Evolutionary conservation across 2,329 filamentous ascomycete species (phyloP).

Genomic region (Pseudocercospora vitis): DNA sequence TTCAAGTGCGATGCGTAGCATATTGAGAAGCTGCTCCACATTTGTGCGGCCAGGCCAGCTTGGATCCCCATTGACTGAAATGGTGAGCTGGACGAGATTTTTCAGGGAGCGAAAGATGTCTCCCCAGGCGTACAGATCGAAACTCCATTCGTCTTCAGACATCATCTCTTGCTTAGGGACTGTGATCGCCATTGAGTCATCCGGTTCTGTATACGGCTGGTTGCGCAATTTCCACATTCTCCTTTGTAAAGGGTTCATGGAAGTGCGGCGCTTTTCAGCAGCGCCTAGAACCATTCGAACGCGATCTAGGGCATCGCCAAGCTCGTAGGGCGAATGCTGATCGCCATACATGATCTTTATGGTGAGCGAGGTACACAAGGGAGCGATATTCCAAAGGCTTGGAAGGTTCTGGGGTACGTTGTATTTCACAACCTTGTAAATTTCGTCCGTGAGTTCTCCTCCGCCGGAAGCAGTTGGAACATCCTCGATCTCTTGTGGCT

Average conservation of each 20-base stretch:
- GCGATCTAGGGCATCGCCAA: background rate
- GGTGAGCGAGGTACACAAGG: conserved; percentile 9
- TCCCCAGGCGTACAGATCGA: conserved; percentile 23
- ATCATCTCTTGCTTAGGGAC: background rate
- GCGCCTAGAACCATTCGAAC: background rate
- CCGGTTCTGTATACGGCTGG: background rate
- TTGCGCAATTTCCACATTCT: conserved; percentile 2
- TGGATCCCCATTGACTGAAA: conserved; percentile 33
- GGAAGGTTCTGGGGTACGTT: background rate
- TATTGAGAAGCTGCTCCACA: conserved; percentile 31
- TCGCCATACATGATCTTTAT: conserved; percentile 5
- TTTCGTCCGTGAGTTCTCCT: background rate
- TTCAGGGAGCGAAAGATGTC: conserved; percentile 26
- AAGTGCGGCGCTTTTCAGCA: background rate
- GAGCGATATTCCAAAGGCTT: conserved; percentile 7
- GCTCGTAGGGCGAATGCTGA: background rate
- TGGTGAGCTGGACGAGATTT: conserved; percentile 23
- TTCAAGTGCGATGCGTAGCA: conserved; percentile 34
- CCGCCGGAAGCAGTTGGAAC: background rate
- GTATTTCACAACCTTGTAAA: background rate
- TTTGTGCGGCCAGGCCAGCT: conserved; percentile 33
- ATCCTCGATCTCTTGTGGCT: background rate
- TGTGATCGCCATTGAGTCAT: background rate
- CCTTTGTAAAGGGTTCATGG: conserved; percentile 1
- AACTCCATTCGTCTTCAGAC: background rate